phyloP scores from a whole-genome alignment of 129 eudicot genomes.

The Tanacetum coccineum region DNA sequence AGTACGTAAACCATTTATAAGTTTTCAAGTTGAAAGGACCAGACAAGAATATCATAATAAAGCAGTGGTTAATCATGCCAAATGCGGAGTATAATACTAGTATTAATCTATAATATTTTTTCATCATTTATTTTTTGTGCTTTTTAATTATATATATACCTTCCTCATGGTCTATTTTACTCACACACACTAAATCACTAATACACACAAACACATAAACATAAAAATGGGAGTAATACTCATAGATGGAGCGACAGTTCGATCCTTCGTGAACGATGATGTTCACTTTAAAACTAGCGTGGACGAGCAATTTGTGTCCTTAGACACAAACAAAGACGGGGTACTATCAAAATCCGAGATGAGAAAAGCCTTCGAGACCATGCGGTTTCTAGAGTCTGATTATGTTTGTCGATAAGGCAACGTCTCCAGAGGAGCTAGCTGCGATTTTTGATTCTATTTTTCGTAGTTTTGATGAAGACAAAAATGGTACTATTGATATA shows the following conservation, averaged over 20 bases:
- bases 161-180: slow-evolving; percentile 3
- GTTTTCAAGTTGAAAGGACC: too few relatives aligned
- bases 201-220: neutral
- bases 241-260: slow-evolving; percentile 64
- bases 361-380: slow-evolving; percentile 52
- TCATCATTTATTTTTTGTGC: neutral
- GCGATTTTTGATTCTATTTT: slow-evolving; percentile 56
- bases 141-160: neutral
- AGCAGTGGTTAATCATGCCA: neutral
- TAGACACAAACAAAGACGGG: slow-evolving; percentile 62
- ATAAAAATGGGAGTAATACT: slow-evolving; percentile 49
- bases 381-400: slow-evolving; percentile 48
- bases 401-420: slow-evolving; percentile 44
- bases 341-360: slow-evolving; percentile 61
- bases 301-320: slow-evolving; percentile 39
- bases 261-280: slow-evolving; percentile 51
- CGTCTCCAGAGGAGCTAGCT: slow-evolving; percentile 49
- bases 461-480: slow-evolving; percentile 43
- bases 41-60: too few relatives aligned
- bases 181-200: neutral
- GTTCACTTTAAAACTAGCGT: slow-evolving; percentile 37
- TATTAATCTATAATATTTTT: too few relatives aligned
- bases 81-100: neutral
- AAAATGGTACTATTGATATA: slow-evolving; percentile 41
- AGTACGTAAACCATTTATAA: too few relatives aligned